Percentiles rank a stretch among this genome's conserved stretches.
phyloP scores from a whole-genome alignment of 106 monocot species.

The Dendrobium catenatum region DNA sequence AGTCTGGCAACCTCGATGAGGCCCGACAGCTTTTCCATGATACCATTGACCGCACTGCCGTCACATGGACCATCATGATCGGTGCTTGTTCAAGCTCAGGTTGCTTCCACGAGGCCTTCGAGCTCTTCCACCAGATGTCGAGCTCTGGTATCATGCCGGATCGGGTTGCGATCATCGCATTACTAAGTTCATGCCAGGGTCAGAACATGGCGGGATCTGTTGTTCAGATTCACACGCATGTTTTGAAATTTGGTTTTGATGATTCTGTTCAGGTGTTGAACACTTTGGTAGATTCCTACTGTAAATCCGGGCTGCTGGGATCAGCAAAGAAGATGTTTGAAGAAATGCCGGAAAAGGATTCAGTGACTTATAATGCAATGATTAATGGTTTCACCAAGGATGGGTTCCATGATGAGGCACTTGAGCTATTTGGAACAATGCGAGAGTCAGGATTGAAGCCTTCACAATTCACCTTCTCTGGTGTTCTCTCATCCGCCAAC shows the following conservation, averaged over 20 bases:
- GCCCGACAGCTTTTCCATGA: slow-evolving; percentile 41
- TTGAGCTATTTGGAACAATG: slow-evolving; percentile 58
- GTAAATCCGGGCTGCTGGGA: slow-evolving; percentile 46
- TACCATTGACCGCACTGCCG: slow-evolving; percentile 29
- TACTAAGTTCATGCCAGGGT: slow-evolving; percentile 42
- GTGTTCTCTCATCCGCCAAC: slow-evolving; percentile 38
- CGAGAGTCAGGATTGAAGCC: slow-evolving; percentile 33
- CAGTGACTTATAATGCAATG: slow-evolving; percentile 75
- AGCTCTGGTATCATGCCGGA: slow-evolving; percentile 28
- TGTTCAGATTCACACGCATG: slow-evolving; percentile 40
- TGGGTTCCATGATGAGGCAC: slow-evolving; percentile 29
- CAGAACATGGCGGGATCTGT: slow-evolving; percentile 15
- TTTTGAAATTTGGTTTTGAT: slow-evolving; percentile 40
- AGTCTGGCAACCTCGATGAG: slow-evolving; percentile 40
- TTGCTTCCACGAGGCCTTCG: slow-evolving; percentile 23
- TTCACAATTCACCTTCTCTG: slow-evolving; percentile 77
- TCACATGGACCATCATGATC: slow-evolving; percentile 95
- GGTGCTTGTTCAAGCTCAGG: slow-evolving; percentile 27
- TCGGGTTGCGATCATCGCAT: slow-evolving; percentile 34
- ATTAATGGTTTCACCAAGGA: slow-evolving; percentile 56
- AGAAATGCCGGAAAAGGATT: slow-evolving; percentile 37
- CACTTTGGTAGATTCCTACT: slow-evolving; percentile 77
- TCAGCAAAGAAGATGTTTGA: slow-evolving; percentile 33
- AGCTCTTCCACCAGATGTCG: slow-evolving; percentile 42
- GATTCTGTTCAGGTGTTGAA: slow-evolving; percentile 43